Evolutionary conservation across 345 rosid species (phyloP), one percentile per base, ranked within the genome.

Genomic region (Punica granatum): DNA sequence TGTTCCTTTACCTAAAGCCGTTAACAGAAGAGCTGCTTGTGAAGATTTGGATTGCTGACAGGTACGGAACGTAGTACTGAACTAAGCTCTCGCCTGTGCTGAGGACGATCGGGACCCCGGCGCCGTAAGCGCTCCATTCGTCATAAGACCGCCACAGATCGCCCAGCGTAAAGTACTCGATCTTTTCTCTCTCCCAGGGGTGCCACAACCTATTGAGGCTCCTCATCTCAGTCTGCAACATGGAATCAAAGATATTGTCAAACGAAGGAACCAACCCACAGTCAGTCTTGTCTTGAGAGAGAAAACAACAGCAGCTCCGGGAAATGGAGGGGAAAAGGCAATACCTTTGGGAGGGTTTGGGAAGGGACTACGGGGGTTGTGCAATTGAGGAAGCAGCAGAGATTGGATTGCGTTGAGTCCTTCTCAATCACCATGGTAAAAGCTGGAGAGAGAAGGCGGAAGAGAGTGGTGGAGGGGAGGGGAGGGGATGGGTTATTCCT

Each of bases 291-390:
- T 10, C 6, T 9, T 10, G n/a, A 54, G 7, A 12, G 26, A 54
- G 26, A 60, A n/a, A 18, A 35, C 30, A 39, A 26, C 21, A 21
- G 39, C 15, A 28, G 25, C 25, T 32, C 42, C 10, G 36, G 8
- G 28, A 42, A 42, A 56, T 7, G 26, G 23, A 18, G 36, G 64
- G 8, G 64, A 54, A 43, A 62, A 58, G 18, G 62, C 18, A 77
- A 70, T 67, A 85, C 99, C 96, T 90, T 86, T 43, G 96, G 87
- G 35, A 92, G 96, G 77, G 77, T 82, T 67, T 92, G 98, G 49
- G 98, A 86, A 31, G 77, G 85, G 64, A 81, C 92, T 3, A 81
- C 36, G 8, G 99, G 99, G 26, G 98, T 95, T 49, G 92, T 90
- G 84, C 87, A 88, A 75, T 86, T 85, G 70, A 92, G 94, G 81